Evolutionary conservation across 2,329 filamentous ascomycete species (phyloP), one percentile per base, ranked within the genome.

Genomic region (Aschersonia sp.): DNA sequence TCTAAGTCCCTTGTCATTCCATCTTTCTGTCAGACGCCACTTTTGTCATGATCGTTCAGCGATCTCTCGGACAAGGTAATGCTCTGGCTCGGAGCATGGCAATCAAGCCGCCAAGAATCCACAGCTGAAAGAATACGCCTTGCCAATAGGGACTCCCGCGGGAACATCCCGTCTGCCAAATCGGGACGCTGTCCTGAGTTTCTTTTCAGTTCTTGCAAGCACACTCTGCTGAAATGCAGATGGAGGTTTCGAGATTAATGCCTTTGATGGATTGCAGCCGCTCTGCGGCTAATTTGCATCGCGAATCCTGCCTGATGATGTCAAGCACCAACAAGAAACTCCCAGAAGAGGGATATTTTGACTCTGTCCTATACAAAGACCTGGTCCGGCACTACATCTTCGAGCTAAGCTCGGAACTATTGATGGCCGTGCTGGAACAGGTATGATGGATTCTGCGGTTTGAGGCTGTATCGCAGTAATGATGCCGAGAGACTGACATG

Each of bases 401-500:
- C 12, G 35, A 37, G 8, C 12, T 37, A 12, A 37, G 35, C 35
- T 37, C 35, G 8, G 35, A 37, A 37, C 30, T 72, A 41, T 37
- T 37, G 35, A 37, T 37, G 35, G 35, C 35, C 8, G 35, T 37
- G 35, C 35, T 37, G 12, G 48, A 49, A 32, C 48, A 47, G 44
- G 47, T 46, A 45, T 45, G 47, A 43, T 8, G 22, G 32, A 40
- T 5, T 9, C 12, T 10, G 39, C 8, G 8, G 12, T 37, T 8
- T 8, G 8, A 4, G 12, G 35, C 4, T 8, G 8, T 9, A 12
- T 37, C 35, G 35, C 35, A 8, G 35, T 37, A 12, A 37, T 12
- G 12, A 37, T 37, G 12, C 35, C 12, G 8, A 37, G 35, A 37
- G 8, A 37, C 35, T 37, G 12, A 37, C 12, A 12, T 12, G 8